These are phyloP conservation scores for Macrocystidia cucumis DNA, from an alignment of 1,284 basidiomycete genomes.

Conservation along the genomic window DNA sequence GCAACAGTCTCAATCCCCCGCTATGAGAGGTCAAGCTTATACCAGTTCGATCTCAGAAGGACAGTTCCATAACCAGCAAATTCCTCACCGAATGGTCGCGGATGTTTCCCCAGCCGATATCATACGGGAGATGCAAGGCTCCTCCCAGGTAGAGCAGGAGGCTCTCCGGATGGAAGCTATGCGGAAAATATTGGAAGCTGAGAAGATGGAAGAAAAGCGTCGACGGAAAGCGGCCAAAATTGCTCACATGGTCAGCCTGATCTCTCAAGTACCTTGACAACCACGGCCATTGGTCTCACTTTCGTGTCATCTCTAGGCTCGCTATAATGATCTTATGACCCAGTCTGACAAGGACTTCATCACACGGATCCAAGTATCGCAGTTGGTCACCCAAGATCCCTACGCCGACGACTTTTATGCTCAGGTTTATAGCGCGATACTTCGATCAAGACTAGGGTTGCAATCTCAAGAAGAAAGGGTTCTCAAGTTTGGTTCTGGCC, in stretches of 20 bases:
- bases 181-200: conserved; percentile 82
- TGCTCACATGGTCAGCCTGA: conserved; percentile 63
- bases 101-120: conserved; percentile 68
- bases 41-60: conserved; percentile 32
- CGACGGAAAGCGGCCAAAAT: conserved; percentile 79
- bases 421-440: conserved; percentile 86
- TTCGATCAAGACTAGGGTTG: conserved; percentile 72
- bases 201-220: conserved; percentile 78
- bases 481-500: conserved; percentile 73
- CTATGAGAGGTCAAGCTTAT: conserved; percentile 27
- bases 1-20: conserved; percentile 45
- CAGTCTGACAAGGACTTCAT: conserved; percentile 99
- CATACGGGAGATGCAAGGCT: conserved; percentile 50
- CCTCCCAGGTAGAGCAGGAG: conserved; percentile 57
- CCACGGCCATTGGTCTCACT: conserved; percentile 8
- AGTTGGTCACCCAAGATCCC: conserved; percentile 93
- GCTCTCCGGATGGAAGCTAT: conserved; percentile 68
- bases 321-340: conserved; percentile 98
- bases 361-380: conserved; percentile 97
- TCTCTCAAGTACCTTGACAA: conserved; percentile 3
- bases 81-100: conserved; percentile 64
- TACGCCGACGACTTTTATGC: conserved; percentile 99
- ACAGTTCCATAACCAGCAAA: conserved; percentile 45
- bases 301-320: conserved; percentile 47
- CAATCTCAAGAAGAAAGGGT: conserved; percentile 68